Base-by-base conservation (phyloP, 75 land plant genomes). In the Cupressus sempervirens region DNA sequence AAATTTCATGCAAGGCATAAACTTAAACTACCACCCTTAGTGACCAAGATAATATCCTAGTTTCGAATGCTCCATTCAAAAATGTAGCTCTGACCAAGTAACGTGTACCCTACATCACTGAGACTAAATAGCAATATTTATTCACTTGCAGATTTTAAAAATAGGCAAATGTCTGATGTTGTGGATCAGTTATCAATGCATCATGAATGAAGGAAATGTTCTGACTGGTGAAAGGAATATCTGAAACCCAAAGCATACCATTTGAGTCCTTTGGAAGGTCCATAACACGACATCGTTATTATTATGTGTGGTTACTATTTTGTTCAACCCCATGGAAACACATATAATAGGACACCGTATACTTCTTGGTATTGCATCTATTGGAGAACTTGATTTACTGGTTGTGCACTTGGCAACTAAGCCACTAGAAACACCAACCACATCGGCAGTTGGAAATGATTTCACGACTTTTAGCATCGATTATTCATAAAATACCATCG, bases 271-370 rank as follows among this genome's bases (percentile, higher is more conserved):
- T 77, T 84, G 52, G 34, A 93, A 96, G 67, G 88, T 91, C 93
- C 96, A 94, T 50, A 93, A 16, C 85, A 91, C 89, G 62, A 97
- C 82, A 40, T 84, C 91, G 56, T 88, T 90, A 76, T 88, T 88
- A 80, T 91, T 89, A 73, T 97, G 97, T 5, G 92, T 84, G 34
- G 97, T 95, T n/a, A 95, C 90, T 56, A 97, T 87, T 84, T 92
- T 94, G 40, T 93, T 89, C 94, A 90, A 88, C 89, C 89, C n/a
- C n/a, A n/a, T n/a, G n/a, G n/a, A n/a, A n/a, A n/a, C n/a, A n/a
- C n/a, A n/a, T n/a, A n/a, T n/a, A 40, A 97, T 95, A 72, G 92
- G 88, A 83, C 91, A 89, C 13, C 93, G 88, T 41, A n/a, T 13
- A 13, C 53, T 73, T 82, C 76, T 88, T 0, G 91, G 90, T 20